Evolutionary conservation across 768 basidiomycete species (phyloP).

Genomic region (Royoungia palumana): DNA sequence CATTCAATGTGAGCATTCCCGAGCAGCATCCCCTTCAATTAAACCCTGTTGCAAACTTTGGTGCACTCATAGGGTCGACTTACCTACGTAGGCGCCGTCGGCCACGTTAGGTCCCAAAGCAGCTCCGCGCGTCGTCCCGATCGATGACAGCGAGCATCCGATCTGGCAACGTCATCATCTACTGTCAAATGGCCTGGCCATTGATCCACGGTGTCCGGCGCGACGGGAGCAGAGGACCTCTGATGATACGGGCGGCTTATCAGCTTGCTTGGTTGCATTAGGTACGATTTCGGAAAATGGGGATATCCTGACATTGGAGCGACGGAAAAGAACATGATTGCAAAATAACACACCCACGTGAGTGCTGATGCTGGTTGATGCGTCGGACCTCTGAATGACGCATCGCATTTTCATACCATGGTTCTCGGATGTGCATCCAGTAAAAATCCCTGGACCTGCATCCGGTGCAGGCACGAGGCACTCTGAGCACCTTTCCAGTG

Average conservation of each 20-base stretch:
- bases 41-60: too few relatives aligned
- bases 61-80: too few relatives aligned
- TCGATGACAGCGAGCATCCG: conserved; percentile 1
- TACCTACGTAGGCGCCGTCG: too few relatives aligned
- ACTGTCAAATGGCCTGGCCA: too few relatives aligned
- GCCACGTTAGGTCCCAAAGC: too few relatives aligned
- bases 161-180: background rate
- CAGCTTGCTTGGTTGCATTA: background rate
- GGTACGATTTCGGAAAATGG: conserved; percentile 16
- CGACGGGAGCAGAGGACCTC: too few relatives aligned
- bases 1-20: too few relatives aligned
- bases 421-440: conserved; percentile 29
- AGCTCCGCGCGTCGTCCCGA: background rate
- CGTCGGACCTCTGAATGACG: too few relatives aligned
- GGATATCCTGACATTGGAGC: too few relatives aligned
- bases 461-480: conserved; percentile 31
- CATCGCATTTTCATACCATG: conserved; percentile 14
- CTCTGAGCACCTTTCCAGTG: conserved; percentile 8
- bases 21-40: too few relatives aligned
- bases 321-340: too few relatives aligned
- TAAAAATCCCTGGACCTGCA: conserved; percentile 1
- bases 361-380: too few relatives aligned
- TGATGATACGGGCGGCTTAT: background rate
- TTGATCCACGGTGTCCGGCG: background rate
- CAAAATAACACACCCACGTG: conserved; percentile 6